Base-by-base conservation (phyloP, 768 basidiomycete genomes). In the Mrakia gelida region DNA sequence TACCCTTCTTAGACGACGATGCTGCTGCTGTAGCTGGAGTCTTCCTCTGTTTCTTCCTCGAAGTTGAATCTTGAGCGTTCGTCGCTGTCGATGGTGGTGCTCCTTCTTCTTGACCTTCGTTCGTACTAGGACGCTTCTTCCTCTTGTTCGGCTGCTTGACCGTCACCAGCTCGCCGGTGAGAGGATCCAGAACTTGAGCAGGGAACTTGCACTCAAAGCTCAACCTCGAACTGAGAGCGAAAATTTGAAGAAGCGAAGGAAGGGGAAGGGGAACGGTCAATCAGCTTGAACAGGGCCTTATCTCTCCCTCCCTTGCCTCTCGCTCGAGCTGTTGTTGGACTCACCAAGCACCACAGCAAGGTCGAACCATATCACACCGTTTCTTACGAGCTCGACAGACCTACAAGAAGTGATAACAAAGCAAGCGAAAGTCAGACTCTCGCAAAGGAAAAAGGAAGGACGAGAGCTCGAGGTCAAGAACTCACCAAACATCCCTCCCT, bases 91-190 rank as follows among this genome's bases (percentile, higher is more conserved):
- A 26, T 2, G 71, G 30, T 15, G 26, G 8, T 26, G 15, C 26
- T 43, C 10, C 32, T 63, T 15, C 18, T 5, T 61, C 28, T 1
- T n/a, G 56, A 15, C 9, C 52, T 18, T 30, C 68, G 61, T 32
- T 38, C 18, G 71, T 30, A n/a, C n/a, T n/a, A 0, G 45, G 77
- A 3, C 56, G 59, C 65, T 73, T 74, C 73, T 78, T 78, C 45
- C 77, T 73, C 65, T 74, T 73, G 73, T 78, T 78, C 38, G 77
- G 77, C 68, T 78, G 77, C 43, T 63, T 61, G 32, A 78, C 77
- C 3, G 77, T 78, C 15, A 78, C 73, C 28, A 78, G 49, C 49
- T 70, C 41, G 26, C 77, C 77, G 18, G 56, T 26, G 16, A 30
- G 23, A 41, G 76, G 68, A 30, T 78, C 59, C 26, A 45, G 16